Base-by-base conservation (phyloP, 2,329 filamentous ascomycete species). In the Penicillium sp. region DNA sequence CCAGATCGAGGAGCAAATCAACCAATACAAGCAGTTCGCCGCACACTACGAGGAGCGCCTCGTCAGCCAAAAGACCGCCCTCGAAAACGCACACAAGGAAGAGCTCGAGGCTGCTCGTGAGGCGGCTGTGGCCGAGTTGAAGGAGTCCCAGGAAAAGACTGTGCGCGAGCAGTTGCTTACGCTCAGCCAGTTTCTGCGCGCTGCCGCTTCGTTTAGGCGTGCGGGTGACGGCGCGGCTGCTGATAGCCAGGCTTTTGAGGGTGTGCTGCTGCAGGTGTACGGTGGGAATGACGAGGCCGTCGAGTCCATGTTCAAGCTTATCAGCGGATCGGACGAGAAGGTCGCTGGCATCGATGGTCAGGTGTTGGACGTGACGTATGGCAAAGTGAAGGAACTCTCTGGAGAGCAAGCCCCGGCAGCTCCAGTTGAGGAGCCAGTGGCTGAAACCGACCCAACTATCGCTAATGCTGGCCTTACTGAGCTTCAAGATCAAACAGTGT, bases 221-320 rank as follows among this genome's bases (percentile, higher is more conserved):
- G 73, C 77, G 42, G 81, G 83, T 51, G 83, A 86, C 59, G 80
- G 82, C 50, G 78, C 80, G 54, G 79, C 80, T 3, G 76, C 79
- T 16, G 81, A 86, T 64, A 82, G 76, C 62, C 81, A 79, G 65
- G 84, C 83, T 16, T 86, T 87, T 60, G 84, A 87, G 71, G 84
- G 83, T 58, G 83, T 82, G 11, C 70, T 87, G 56, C 76, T 84
- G 59, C 77, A 84, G 63, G 81, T 87, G 30, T 87, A 87, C 62
- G 83, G 83, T 60, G 84, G 84, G 42, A 83, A 84, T 58, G 73
- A 79, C 45, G 75, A 79, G 61, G 83, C 84, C 30, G 82, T 87
- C 12, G 74, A 75, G 28, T 79, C 82, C 2, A 82, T 84, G 62
- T 70, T 84, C 66, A 86, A 81, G 70, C 70, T 87, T 59, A 83